Evolutionary conservation across 805 yeast species (phyloP).

Genomic region (Sungouiella blattae): DNA sequence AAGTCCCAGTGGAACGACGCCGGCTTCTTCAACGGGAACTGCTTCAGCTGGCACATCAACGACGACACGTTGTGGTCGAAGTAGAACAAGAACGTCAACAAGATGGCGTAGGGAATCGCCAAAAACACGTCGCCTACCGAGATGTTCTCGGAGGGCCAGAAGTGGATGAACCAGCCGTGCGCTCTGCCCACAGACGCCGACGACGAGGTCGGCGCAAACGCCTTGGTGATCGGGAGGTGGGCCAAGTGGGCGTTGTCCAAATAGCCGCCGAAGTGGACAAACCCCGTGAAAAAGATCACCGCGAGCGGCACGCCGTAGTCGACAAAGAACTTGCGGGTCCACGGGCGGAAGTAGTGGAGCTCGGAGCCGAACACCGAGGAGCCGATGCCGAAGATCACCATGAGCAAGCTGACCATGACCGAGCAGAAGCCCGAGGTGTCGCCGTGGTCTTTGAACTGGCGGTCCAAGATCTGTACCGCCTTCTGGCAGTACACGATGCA

Average conservation of each 20-base stretch:
- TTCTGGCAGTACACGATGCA: conserved; percentile 85
- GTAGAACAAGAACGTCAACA: conserved; percentile 80
- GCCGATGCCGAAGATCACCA: conserved; percentile 73
- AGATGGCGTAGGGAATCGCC: conserved; percentile 89
- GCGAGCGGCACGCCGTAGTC: conserved; percentile 85
- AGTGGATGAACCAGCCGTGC: conserved; percentile 74
- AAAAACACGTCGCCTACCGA: conserved; percentile 74
- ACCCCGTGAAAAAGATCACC: conserved; percentile 89
- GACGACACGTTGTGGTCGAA: conserved; percentile 96
- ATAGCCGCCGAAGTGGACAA: conserved; percentile 85
- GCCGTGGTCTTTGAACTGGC: conserved; percentile 55
- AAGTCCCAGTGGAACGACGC: conserved; percentile 93
- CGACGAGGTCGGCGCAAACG: conserved; percentile 68
- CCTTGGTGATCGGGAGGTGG: conserved; percentile 61
- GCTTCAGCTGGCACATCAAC: conserved; percentile 82
- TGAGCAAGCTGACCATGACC: conserved; percentile 67
- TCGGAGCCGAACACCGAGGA: conserved; percentile 54
- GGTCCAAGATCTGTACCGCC: conserved; percentile 75
- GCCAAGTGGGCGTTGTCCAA: conserved; percentile 55
- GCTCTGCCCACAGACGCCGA: conserved; percentile 31
- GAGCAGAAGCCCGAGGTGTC: conserved; percentile 64
- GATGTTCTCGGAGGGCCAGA: conserved; percentile 58
- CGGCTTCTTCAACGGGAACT: conserved; percentile 80
- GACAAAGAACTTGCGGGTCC: conserved; percentile 63
- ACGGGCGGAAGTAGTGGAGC: conserved; percentile 58